Evolutionary conservation across 495 filamentous ascomycete species (phyloP).

Genomic region (Hyaloscypha bicolor): DNA sequence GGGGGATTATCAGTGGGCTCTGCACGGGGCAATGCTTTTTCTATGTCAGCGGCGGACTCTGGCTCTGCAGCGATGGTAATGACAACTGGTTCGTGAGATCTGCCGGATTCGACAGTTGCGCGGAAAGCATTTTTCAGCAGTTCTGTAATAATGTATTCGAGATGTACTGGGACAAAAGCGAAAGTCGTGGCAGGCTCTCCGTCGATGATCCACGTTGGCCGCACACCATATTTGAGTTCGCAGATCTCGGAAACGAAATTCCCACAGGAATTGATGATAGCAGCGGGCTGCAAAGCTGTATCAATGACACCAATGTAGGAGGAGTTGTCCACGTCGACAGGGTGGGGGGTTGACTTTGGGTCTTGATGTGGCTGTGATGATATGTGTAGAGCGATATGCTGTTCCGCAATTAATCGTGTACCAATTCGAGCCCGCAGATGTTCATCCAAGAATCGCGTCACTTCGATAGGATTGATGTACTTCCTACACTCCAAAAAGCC

Average conservation of each 20-base stretch:
- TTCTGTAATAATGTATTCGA: slow-evolving; percentile 97
- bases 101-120: slow-evolving; percentile 81
- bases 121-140: slow-evolving; percentile 96
- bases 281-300: slow-evolving; percentile 81
- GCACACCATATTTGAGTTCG: slow-evolving; percentile 91
- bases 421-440: slow-evolving; percentile 94
- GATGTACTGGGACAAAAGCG: slow-evolving; percentile 90
- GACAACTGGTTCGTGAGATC: slow-evolving; percentile 78
- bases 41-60: slow-evolving; percentile 35
- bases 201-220: slow-evolving; percentile 78
- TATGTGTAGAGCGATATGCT: slow-evolving; percentile 92
- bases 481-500: slow-evolving; percentile 90
- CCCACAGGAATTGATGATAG: slow-evolving; percentile 78
- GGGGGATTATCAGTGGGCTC: slow-evolving; percentile 37
- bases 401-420: slow-evolving; percentile 91
- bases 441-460: slow-evolving; percentile 89
- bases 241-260: slow-evolving; percentile 93
- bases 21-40: not conserved
- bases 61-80: slow-evolving; percentile 91
- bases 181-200: slow-evolving; percentile 81
- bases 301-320: slow-evolving; percentile 97
- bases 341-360: slow-evolving; percentile 38
- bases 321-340: slow-evolving; percentile 41
- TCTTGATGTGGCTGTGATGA: slow-evolving; percentile 69
- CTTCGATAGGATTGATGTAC: slow-evolving; percentile 78